Base-by-base conservation (phyloP, 306 rosid species). In the Prunus mume region DNA sequence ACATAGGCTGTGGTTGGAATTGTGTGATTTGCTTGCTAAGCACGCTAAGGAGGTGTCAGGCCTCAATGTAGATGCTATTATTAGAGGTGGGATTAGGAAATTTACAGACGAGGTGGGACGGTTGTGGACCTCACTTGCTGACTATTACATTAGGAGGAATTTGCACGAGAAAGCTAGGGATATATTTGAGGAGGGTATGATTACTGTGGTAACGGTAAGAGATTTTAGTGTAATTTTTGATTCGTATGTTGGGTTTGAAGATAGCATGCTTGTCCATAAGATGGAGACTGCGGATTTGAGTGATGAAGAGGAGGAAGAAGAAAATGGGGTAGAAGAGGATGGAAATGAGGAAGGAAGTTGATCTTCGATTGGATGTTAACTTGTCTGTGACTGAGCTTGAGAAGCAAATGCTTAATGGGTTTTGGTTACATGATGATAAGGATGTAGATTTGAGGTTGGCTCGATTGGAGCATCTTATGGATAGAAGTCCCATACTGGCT, bases 151-250 rank as follows among this genome's bases (percentile, higher is more conserved):
- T 67, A 86, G 96, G 88, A 88, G 95, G 79, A 88, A 88, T 69
- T 86, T 95, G 83, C 96, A 92, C 6, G 98, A 92, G 85, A 92
- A 92, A 87, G 98, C 98, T 0, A 88, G 98, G 88, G 97, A 95
- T 81, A 83, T 95, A 62, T 95, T 95, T 72, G 98, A 95, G 83
- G 98, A 95, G 86, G 97, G 98, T 10, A 95, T 90, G 91, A 87
- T 90, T 9, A 92, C 96, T 3, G 98, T 92, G 0, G 86, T 89
- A n/a, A 95, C 98, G 0, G 97, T 95, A 0, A 89, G 98, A 77
- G 98, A 95, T 84, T 95, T 95, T 52, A 89, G 97, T 79, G 96
- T 95, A 24, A 81, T 92, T 41, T 95, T 95, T 57, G 98, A 95
- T 78, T 92, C 98, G 0, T 92, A 90, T 81, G 81, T 91, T 0